These are phyloP conservation scores for Sextonia rubra DNA, from an alignment of 164 flowering plant species.

Conservation along the genomic window DNA sequence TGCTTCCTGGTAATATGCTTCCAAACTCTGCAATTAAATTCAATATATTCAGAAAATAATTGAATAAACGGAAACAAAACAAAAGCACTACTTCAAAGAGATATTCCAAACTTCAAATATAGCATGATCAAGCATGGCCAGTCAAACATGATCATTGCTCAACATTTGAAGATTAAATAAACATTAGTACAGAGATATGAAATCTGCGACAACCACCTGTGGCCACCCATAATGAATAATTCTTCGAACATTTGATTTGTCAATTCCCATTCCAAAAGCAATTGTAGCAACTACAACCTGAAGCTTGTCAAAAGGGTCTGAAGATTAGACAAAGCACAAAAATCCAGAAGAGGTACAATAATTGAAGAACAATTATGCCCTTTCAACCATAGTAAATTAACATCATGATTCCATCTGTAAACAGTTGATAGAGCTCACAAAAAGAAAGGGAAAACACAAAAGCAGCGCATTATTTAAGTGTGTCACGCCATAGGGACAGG, in stretches of 20 bases:
- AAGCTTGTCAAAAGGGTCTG: conserved; percentile 1
- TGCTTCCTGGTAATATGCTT: conserved; percentile 97
- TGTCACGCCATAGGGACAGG: no score
- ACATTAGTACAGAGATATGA: background rate
- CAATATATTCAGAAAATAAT: background rate
- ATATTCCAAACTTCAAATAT: background rate
- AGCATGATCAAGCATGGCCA: background rate
- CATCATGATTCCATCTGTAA: background rate
- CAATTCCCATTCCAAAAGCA: conserved; percentile 99
- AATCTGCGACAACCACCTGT: conserved; percentile 46
- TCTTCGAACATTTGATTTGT: conserved; percentile 79
- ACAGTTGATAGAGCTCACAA: no score
- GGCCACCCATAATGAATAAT: conserved; percentile 98
- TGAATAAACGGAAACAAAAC: background rate
- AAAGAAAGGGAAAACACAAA: no score
- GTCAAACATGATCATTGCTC: background rate
- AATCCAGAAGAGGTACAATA: background rate
- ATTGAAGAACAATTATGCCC: conserved; percentile 3
- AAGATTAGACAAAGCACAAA: background rate
- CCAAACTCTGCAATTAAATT: conserved; percentile 55
- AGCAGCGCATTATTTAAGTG: no score
- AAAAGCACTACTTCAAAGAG: background rate
- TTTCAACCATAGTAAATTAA: background rate
- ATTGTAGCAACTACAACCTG: conserved; percentile 95
- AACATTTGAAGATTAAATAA: background rate